Conservation (phyloP, 2,329 filamentous ascomycete species). For the Fusarium paranaense region DNA sequence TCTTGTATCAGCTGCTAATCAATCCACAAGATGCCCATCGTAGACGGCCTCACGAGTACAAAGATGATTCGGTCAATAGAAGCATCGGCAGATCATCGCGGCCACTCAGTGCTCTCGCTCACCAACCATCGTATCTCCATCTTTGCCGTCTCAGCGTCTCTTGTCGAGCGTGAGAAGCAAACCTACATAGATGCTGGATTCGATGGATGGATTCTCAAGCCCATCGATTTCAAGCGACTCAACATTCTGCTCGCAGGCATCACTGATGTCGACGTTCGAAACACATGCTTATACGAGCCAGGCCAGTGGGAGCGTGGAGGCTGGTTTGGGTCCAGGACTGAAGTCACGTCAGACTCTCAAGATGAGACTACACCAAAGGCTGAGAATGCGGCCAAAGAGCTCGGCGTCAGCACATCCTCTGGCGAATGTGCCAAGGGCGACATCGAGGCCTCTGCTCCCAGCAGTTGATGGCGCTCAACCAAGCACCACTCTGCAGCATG, state of each 20-base stretch:
- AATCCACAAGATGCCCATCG: slow-evolving; percentile 84
- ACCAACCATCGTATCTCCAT: slow-evolving; percentile 79
- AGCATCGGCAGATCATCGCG: slow-evolving; percentile 58
- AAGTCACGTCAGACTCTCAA: slow-evolving; percentile 21
- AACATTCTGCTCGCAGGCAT: slow-evolving; percentile 77
- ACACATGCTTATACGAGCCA: slow-evolving; percentile 73
- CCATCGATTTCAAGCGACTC: slow-evolving; percentile 83
- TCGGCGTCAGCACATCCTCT: slow-evolving; percentile 14
- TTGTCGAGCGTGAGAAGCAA: slow-evolving; percentile 76
- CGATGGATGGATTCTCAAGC: slow-evolving; percentile 92
- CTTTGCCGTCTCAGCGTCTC: slow-evolving; percentile 87
- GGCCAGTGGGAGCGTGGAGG: slow-evolving; percentile 88
- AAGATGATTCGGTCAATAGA: slow-evolving; percentile 86
- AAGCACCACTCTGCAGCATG: background rate
- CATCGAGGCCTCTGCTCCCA: background rate
- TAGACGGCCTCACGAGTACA: slow-evolving; percentile 84
- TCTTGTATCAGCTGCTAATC: background rate
- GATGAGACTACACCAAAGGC: slow-evolving; percentile 45
- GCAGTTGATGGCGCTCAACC: background rate
- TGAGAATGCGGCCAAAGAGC: slow-evolving; percentile 34
- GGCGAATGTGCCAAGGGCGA: background rate
- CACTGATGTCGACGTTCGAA: slow-evolving; percentile 67
- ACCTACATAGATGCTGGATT: slow-evolving; percentile 83
- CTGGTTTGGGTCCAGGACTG: slow-evolving; percentile 70
- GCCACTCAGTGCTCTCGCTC: slow-evolving; percentile 69